Conservation (phyloP, 2,329 filamentous ascomycete species). For the Coniosporium tulheliwenetii region DNA sequence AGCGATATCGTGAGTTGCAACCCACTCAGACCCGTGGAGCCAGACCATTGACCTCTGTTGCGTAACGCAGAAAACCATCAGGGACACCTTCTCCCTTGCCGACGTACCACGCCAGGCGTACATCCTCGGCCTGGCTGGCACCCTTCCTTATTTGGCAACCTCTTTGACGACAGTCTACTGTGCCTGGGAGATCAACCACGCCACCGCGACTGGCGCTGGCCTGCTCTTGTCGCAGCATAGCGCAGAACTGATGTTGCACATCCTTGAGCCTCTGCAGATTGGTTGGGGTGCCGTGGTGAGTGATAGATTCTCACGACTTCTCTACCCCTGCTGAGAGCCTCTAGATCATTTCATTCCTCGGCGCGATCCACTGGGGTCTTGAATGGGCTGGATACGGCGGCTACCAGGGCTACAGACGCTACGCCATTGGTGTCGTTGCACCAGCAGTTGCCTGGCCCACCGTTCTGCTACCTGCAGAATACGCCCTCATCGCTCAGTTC, state of each 20-base stretch:
- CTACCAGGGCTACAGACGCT: conserved; percentile 59
- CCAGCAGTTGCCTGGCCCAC: conserved; percentile 82
- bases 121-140: conserved; percentile 33
- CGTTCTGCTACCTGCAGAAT: conserved; percentile 66
- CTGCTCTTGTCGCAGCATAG: conserved; percentile 54
- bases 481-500: conserved; percentile 77
- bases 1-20: conserved; percentile 14
- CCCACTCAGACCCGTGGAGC: background rate
- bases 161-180: conserved; percentile 71
- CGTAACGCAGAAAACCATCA: conserved; percentile 25
- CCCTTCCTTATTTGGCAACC: conserved; percentile 57
- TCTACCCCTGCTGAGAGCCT: no score
- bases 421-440: conserved; percentile 66
- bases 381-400: conserved; percentile 61
- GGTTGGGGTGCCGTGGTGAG: conserved; percentile 75
- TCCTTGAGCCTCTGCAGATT: conserved; percentile 76
- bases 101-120: conserved; percentile 32
- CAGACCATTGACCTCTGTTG: no score
- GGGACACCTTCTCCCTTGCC: conserved; percentile 30
- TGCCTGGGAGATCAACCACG: conserved; percentile 65
- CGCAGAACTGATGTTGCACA: conserved; percentile 54
- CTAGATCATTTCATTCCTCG: conserved; percentile 82
- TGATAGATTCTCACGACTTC: conserved; percentile 7
- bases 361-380: conserved; percentile 85
- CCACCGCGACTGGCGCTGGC: conserved; percentile 42